Evolutionary conservation across 306 rosid genomes (phyloP).

Genomic region (Abrus pulchellus): DNA sequence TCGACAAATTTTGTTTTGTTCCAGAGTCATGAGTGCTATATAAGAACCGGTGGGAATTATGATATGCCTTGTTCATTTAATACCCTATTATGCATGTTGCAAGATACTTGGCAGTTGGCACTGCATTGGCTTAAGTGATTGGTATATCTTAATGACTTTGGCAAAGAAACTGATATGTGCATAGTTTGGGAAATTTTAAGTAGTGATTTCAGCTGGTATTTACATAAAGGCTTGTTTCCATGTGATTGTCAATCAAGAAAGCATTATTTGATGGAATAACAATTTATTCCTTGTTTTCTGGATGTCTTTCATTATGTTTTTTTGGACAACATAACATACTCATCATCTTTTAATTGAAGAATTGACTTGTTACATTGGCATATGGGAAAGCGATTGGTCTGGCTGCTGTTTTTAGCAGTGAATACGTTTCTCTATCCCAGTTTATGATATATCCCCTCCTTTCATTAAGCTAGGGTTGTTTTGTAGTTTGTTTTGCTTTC

Average conservation of each 20-base stretch:
- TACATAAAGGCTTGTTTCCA: not conserved
- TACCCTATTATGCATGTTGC: not conserved
- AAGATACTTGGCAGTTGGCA: not conserved
- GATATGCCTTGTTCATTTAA: conserved; percentile 40
- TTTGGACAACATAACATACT: not conserved
- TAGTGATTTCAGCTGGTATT: conserved; percentile 2
- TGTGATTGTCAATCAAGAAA: conserved; percentile 27
- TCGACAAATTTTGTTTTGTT: conserved; percentile 81
- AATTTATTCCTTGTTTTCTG: conserved; percentile 6
- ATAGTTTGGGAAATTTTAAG: conserved; percentile 19
- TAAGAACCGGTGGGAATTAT: conserved; percentile 78
- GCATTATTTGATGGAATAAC: conserved; percentile 22
- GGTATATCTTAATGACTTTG: conserved; percentile 20
- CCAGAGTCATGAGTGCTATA: conserved; percentile 94
- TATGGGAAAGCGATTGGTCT: not conserved
- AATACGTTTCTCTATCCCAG: not conserved
- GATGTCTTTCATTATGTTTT: not conserved
- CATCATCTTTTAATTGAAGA: conserved; percentile 10
- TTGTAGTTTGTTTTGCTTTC: not conserved
- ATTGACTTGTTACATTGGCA: not conserved
- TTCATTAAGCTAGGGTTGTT: not conserved
- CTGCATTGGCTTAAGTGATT: conserved; percentile 16
- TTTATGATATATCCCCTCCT: not conserved
- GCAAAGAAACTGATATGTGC: conserved; percentile 1
- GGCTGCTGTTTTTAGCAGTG: not conserved